Conservation (phyloP, 768 basidiomycete species). For the Termitomyces sp. region DNA sequence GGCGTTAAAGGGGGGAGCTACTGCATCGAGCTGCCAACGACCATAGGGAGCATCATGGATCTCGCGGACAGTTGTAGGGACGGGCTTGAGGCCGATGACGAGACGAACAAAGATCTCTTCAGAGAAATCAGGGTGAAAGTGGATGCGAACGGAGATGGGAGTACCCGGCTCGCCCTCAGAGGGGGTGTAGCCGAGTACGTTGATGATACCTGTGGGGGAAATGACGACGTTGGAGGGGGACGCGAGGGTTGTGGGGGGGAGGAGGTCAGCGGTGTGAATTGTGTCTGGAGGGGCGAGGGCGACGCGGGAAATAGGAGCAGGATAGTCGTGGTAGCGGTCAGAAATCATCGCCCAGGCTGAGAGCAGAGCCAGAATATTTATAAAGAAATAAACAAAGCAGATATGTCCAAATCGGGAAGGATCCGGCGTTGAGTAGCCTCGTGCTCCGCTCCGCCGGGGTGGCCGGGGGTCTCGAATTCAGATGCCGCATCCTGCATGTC, state of each 20-base stretch:
- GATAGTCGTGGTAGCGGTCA: slow-evolving; percentile 8
- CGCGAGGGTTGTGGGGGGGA: background rate
- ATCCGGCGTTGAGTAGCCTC: slow-evolving; percentile 11
- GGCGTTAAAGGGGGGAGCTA: slow-evolving; percentile 50
- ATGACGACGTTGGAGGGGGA: slow-evolving; percentile 23
- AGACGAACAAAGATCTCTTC: slow-evolving; percentile 64
- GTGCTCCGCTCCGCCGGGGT: slow-evolving; percentile 10
- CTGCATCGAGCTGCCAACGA: slow-evolving; percentile 60
- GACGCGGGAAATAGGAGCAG: slow-evolving; percentile 4
- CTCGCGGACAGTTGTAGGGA: slow-evolving; percentile 61
- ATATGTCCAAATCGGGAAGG: slow-evolving; percentile 3
- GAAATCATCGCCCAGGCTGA: background rate
- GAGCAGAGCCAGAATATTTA: slow-evolving; percentile 8
- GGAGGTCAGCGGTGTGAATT: background rate
- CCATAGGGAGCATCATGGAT: slow-evolving; percentile 40
- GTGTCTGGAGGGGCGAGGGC: background rate
- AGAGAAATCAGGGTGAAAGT: slow-evolving; percentile 45
- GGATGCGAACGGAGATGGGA: slow-evolving; percentile 58
- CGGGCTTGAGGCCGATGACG: slow-evolving; percentile 63
- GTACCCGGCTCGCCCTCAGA: slow-evolving; percentile 58
- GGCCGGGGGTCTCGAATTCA: slow-evolving; percentile 7
- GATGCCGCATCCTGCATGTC: slow-evolving; percentile 35
- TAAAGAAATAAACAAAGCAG: slow-evolving; percentile 13
- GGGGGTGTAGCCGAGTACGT: slow-evolving; percentile 61
- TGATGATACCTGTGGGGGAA: slow-evolving; percentile 50